Base-by-base conservation (phyloP, 164 flowering plant species). In the Magnolia kwangsiensis region DNA sequence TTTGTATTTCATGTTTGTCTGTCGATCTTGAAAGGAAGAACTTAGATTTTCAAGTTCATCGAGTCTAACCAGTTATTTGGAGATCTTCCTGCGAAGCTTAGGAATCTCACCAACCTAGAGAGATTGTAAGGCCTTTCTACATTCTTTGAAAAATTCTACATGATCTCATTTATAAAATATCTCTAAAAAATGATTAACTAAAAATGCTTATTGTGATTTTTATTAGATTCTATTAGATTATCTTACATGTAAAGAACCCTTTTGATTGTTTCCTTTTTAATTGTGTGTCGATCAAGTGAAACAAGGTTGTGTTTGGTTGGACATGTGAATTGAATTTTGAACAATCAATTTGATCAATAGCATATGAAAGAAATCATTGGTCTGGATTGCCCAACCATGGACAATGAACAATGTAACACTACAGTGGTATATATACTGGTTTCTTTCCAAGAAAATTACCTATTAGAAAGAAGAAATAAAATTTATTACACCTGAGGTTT, bases 71-170 rank as follows among this genome's bases (percentile, higher is more conserved):
- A 51, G 19, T 71, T 86, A 71, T 77, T 71, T 61, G 82, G 85
- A 65, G 37, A 72, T 49, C 75, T 85, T 80, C 86, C 86, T 72
- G 73, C 81, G 31, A 79, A 80, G 72, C 82, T 85, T n/a, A 86
- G 86, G 68, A 69, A 83, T n/a, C 63, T 85, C 63, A 63, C 69
- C 65, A 76, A 76, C 69, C 69, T 85, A 67, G 50, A 65, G 58
- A 73, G 66, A 69, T 31, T 85, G 88, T 85, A 76, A 63, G 76
- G 59, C 59, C 16, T 27, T 67, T 14, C 6, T 64, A 21, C 8
- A 7, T 71, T 51, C 59, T 55, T 55, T 55, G 59, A 16, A 10
- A 31, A 31, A 31, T 31, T 31, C 37, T 31, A 31, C 24, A 23
- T 23, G 24, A 23, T 23, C 24, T 23, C 24, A 0, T 0, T 23